phyloP scores from a whole-genome alignment of 768 basidiomycete species.

The Butyriboletus loyo region DNA sequence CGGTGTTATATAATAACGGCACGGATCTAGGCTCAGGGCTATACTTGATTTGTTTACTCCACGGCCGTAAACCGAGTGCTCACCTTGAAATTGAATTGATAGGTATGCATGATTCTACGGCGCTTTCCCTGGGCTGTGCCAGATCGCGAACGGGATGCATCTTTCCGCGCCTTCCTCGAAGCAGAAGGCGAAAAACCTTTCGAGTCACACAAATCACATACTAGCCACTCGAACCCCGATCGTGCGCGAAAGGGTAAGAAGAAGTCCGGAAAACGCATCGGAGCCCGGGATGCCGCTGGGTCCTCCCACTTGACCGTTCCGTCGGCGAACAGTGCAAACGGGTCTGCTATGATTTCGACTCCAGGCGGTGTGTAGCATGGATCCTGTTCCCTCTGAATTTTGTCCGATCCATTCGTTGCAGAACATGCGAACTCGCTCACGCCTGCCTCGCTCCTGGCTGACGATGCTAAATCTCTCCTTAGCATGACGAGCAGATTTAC shows the following conservation, averaged over 20 bases:
- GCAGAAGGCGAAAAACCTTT: constrained; percentile 82
- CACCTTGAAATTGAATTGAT: background rate
- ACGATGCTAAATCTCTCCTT: constrained; percentile 28
- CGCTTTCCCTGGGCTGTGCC: constrained; percentile 99
- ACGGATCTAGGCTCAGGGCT: background rate
- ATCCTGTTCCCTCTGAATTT: constrained; percentile 10
- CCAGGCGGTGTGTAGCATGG: constrained; percentile 22
- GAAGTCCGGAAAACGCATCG: background rate
- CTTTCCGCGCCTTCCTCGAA: constrained; percentile 87
- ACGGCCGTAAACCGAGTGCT: constrained; percentile 8
- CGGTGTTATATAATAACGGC: background rate
- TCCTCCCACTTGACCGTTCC: constrained; percentile 4
- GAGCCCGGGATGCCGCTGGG: background rate
- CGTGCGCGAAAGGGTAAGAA: constrained; percentile 6
- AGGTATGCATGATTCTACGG: constrained; percentile 87
- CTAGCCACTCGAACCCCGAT: constrained; percentile 8
- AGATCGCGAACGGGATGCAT: constrained; percentile 88
- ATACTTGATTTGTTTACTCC: constrained; percentile 8
- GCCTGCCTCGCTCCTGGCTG: constrained; percentile 17
- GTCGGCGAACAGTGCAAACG: constrained; percentile 3
- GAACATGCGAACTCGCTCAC: constrained; percentile 13
- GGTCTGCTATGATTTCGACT: background rate
- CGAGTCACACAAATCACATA: constrained; percentile 27
- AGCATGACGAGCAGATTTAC: constrained; percentile 29
- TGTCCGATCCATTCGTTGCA: constrained; percentile 5